Percentiles rank a stretch among this genome's conserved stretches.
Evolutionary conservation across 208 protist genomes (phyloP).

Genomic region (Wallacemonas sp.): DNA sequence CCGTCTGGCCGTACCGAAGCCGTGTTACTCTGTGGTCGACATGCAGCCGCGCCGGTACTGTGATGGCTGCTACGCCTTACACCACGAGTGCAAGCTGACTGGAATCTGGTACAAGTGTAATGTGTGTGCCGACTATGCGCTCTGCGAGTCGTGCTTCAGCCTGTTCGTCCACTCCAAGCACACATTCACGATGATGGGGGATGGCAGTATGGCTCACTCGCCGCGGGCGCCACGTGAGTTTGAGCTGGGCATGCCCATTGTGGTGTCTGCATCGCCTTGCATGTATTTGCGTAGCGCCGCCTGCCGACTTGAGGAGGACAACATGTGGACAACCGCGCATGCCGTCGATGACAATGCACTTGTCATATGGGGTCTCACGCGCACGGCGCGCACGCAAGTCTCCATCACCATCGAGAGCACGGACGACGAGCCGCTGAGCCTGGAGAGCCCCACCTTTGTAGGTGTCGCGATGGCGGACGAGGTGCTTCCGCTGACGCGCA

Average conservation of each 20-base stretch:
- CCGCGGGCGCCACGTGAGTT: conserved; percentile 45
- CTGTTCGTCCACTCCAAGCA: conserved; percentile 83
- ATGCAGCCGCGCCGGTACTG: conserved; percentile 57
- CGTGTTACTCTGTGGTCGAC: conserved; percentile 60
- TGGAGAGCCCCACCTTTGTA: conserved; percentile 68
- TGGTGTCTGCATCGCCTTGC: conserved; percentile 51
- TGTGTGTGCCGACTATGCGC: conserved; percentile 86
- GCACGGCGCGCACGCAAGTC: conserved; percentile 42
- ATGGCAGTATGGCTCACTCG: conserved; percentile 51
- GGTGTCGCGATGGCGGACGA: conserved; percentile 65
- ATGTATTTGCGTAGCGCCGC: conserved; percentile 84
- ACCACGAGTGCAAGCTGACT: conserved; percentile 48
- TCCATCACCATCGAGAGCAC: conserved; percentile 70
- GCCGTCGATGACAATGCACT: conserved; percentile 67
- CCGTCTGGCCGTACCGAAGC: conserved; percentile 73
- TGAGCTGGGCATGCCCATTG: conserved; percentile 64
- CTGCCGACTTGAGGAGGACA: conserved; percentile 65
- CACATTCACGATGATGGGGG: conserved; percentile 85
- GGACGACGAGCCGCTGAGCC: conserved; percentile 55
- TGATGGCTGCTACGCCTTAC: conserved; percentile 66
- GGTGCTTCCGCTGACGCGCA: conserved; percentile 60
- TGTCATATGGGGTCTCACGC: conserved; percentile 82
- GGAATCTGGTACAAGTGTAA: conserved; percentile 89
- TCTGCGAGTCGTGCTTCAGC: conserved; percentile 80
- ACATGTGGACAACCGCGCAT: conserved; percentile 77